Evolutionary conservation across 2,329 filamentous ascomycete species (phyloP).

Genomic region (Fusarium sp.): DNA sequence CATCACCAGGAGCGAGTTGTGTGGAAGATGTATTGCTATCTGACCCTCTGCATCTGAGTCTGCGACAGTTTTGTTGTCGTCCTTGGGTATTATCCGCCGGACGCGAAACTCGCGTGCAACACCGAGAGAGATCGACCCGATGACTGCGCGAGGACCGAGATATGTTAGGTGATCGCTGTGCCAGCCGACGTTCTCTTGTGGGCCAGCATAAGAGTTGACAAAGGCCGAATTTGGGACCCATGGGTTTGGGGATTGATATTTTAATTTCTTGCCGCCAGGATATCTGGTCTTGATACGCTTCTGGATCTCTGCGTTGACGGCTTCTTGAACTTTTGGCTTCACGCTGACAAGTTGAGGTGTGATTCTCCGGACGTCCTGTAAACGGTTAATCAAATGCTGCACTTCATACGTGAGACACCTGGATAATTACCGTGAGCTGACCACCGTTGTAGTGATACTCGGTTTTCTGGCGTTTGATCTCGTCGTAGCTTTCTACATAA

Average conservation of each 20-base stretch:
- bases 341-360: constrained; percentile 82
- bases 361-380: constrained; percentile 79
- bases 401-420: not conserved
- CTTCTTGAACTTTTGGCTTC: constrained; percentile 77
- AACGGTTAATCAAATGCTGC: constrained; percentile 20
- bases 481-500: constrained; percentile 82
- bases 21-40: constrained; percentile 92
- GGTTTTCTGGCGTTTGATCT: constrained; percentile 77
- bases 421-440: constrained; percentile 70
- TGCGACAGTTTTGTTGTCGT: constrained; percentile 57
- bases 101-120: constrained; percentile 96
- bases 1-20: constrained; percentile 96
- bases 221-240: constrained; percentile 94
- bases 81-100: constrained; percentile 78
- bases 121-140: constrained; percentile 90
- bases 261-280: constrained; percentile 79
- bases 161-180: constrained; percentile 96
- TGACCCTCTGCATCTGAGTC: constrained; percentile 81
- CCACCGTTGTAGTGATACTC: constrained; percentile 91
- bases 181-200: constrained; percentile 87
- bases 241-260: constrained; percentile 78
- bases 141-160: constrained; percentile 87
- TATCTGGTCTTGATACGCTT: constrained; percentile 78
- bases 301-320: constrained; percentile 84
- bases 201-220: constrained; percentile 93